phyloP scores from a whole-genome alignment of 2,329 filamentous ascomycete species.

The Sclerotinia glacialis region DNA sequence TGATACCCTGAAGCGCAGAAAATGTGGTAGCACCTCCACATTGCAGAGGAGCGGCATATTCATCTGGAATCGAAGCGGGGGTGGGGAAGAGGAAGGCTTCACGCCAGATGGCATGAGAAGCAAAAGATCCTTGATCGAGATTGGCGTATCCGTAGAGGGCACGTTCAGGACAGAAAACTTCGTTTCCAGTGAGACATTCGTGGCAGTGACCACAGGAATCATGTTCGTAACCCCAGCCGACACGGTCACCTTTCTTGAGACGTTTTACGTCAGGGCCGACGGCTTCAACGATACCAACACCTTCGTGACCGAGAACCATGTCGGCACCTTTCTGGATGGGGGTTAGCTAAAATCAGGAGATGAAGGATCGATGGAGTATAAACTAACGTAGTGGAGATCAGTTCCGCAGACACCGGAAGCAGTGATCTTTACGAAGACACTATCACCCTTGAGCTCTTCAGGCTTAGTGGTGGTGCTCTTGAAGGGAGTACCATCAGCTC shows the following conservation, averaged over 20 bases:
- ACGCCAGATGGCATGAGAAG: slow-evolving; percentile 41
- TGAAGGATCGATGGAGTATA: background rate
- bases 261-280: slow-evolving; percentile 52
- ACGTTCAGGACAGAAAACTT: slow-evolving; percentile 44
- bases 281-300: slow-evolving; percentile 62
- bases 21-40: slow-evolving; percentile 46
- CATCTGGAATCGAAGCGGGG: slow-evolving; percentile 40
- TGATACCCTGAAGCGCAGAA: slow-evolving; percentile 37
- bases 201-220: slow-evolving; percentile 45
- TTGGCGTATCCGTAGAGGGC: slow-evolving; percentile 45
- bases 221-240: slow-evolving; percentile 47
- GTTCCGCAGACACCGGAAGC: slow-evolving; percentile 26
- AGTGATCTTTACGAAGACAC: slow-evolving; percentile 25
- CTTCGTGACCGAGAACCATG: slow-evolving; percentile 60
- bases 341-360: slow-evolving; percentile 10
- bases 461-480: slow-evolving; percentile 23
- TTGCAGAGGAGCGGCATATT: slow-evolving; percentile 46
- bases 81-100: slow-evolving; percentile 42
- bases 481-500: slow-evolving; percentile 14
- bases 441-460: slow-evolving; percentile 22
- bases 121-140: slow-evolving; percentile 48
- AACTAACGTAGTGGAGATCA: slow-evolving; percentile 24
- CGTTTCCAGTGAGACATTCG: slow-evolving; percentile 44
- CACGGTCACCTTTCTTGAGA: slow-evolving; percentile 43
- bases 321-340: slow-evolving; percentile 19